phyloP scores from a whole-genome alignment of 805 yeast species.

The Ogataea trehalophila region DNA sequence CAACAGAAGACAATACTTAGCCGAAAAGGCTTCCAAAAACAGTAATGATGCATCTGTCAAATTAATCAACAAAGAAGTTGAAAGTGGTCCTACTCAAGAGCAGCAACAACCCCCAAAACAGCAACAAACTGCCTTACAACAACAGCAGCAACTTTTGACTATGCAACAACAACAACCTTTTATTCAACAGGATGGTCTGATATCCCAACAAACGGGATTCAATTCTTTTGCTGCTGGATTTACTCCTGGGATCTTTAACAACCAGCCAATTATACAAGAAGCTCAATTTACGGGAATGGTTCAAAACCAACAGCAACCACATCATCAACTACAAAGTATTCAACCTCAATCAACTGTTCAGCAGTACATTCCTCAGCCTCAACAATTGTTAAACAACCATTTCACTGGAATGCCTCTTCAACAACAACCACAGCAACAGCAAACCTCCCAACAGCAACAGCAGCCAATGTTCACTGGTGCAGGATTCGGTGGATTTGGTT shows the following conservation, averaged over 20 bases:
- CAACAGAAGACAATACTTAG: conserved; percentile 72
- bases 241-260: conserved; percentile 3
- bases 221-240: conserved; percentile 20
- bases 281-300: conserved; percentile 4
- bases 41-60: conserved; percentile 6
- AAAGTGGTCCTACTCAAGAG: conserved; percentile 8
- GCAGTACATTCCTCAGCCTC: conserved; percentile 10
- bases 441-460: conserved; percentile 2
- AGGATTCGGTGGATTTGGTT: conserved; percentile 53
- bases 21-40: conserved; percentile 49
- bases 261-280: conserved; percentile 1
- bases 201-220: conserved; percentile 24
- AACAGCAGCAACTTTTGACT: conserved; percentile 1
- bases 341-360: conserved; percentile 2
- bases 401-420: conserved; percentile 10
- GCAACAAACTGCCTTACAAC: conserved; percentile 4
- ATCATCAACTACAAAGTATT: neutral
- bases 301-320: conserved; percentile 1
- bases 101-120: conserved; percentile 4
- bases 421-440: conserved; percentile 1
- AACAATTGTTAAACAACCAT: conserved; percentile 9
- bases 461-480: conserved; percentile 38
- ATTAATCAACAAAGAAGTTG: conserved; percentile 8
- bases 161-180: conserved; percentile 11
- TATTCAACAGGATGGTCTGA: conserved; percentile 13